Conservation (phyloP, 371 early-diverging fungal genomes). For the Capillidium heterosporum region DNA sequence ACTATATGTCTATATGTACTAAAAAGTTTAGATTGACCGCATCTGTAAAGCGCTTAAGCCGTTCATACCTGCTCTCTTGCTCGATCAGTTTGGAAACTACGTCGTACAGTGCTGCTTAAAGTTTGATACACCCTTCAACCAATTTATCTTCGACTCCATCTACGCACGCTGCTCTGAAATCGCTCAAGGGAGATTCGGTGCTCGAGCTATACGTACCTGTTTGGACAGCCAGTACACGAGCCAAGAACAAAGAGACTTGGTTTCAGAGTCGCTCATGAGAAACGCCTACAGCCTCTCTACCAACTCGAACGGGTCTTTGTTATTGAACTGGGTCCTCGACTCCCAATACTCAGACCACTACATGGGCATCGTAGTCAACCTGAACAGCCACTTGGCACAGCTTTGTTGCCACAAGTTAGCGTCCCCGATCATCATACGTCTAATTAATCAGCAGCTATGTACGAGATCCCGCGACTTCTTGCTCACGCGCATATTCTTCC, state of each 20-base stretch:
- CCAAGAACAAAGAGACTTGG: constrained; percentile 64
- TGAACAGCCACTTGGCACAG: constrained; percentile 26
- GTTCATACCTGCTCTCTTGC: constrained; percentile 68
- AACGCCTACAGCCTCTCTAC: constrained; percentile 59
- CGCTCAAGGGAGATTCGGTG: constrained; percentile 89
- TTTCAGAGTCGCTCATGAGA: constrained; percentile 66
- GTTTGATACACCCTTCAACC: constrained; percentile 56
- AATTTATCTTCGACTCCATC: constrained; percentile 89
- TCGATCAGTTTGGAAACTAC: constrained; percentile 96
- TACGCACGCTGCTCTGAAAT: constrained; percentile 71
- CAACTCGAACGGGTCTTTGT: constrained; percentile 81
- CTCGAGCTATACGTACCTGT: constrained; percentile 88
- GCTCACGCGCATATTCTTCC: constrained; percentile 52
- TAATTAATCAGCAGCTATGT: constrained; percentile 73
- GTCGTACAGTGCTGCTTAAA: constrained; percentile 90
- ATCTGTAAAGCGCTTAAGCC: constrained; percentile 50
- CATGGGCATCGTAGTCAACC: constrained; percentile 38
- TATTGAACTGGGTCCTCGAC: constrained; percentile 89
- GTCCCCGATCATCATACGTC: constrained; percentile 61
- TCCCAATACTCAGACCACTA: constrained; percentile 54
- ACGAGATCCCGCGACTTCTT: constrained; percentile 69
- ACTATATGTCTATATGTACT: background rate
- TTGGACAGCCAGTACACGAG: constrained; percentile 71
- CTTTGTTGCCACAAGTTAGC: constrained; percentile 83
- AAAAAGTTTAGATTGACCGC: constrained; percentile 40